Evolutionary conservation across 495 filamentous ascomycete genomes (phyloP).

Genomic region (Penicillium waksmanii): DNA sequence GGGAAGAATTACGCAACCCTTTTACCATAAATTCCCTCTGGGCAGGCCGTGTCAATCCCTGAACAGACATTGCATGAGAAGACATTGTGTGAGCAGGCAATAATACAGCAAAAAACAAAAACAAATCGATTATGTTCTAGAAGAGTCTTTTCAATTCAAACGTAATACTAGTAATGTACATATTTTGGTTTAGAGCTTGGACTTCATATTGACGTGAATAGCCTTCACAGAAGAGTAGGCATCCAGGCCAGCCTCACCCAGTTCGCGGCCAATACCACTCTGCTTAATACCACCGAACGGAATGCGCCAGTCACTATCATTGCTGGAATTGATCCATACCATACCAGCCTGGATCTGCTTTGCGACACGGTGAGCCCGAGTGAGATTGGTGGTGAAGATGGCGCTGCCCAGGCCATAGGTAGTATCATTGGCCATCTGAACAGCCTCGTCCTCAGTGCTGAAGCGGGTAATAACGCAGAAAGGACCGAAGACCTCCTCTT

Average conservation of each 20-base stretch:
- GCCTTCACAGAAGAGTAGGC: constrained; percentile 78
- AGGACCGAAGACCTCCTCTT: constrained; percentile 64
- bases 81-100: no score
- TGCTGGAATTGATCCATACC: constrained; percentile 65
- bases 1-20: background rate
- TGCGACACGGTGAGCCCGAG: constrained; percentile 50
- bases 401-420: constrained; percentile 56
- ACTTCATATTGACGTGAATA: constrained; percentile 69
- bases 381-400: constrained; percentile 52
- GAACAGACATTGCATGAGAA: background rate
- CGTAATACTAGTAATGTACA: no score
- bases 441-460: constrained; percentile 52
- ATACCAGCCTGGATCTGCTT: constrained; percentile 56
- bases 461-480: constrained; percentile 56
- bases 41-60: background rate
- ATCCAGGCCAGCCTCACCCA: constrained; percentile 79
- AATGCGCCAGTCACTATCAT: constrained; percentile 70
- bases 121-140: no score
- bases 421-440: constrained; percentile 50
- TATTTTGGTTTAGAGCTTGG: constrained; percentile 25
- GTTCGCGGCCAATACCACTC: constrained; percentile 84
- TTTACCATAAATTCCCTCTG: background rate
- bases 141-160: background rate
- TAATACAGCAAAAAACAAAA: no score
- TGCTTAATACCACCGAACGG: constrained; percentile 94